Evolutionary conservation across 345 rosid species (phyloP), one percentile per base, ranked within the genome.

Genomic region (Eucalyptus marginata): DNA sequence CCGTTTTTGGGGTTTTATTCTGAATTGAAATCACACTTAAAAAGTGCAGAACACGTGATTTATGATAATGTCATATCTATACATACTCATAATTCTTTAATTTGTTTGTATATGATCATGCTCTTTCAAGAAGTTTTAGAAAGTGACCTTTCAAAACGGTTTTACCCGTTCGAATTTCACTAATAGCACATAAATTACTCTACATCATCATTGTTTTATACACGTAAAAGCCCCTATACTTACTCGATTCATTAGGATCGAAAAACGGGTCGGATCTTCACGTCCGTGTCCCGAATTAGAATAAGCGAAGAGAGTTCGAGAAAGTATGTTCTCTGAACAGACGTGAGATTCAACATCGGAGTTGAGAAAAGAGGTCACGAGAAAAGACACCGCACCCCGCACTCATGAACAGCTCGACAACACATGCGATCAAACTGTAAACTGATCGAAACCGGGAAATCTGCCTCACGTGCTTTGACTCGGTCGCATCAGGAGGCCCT

Each of bases 21-120:
- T 9, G 6, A 56, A 56, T 56, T 9, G 0, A 24, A 56, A 56
- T 56, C 4, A 56, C 29, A 56, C 29, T 24, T 2, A 56, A 4
- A 56, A 10, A 56, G 29, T 10, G 13, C 29, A 24, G 0, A 56
- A 56, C 29, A 24, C 62, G 4, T 4, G 0, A 56, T 56, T 56
- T 56, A 56, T 24, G 2, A 56, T 24, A 3, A 24, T 24, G 7
- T 56, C 62, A 24, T 56, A 25, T 24, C 29, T 24, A 56, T 56
- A 2, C 12, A 24, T 56, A 56, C 13, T 2, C 29, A 56, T 56
- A 0, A 56, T 52, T 52, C 1, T 52, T 52, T 18, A 8, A 52
- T 52, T 8, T 20, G 10, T 56, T 56, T 56, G 3, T 22, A 56
- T 10, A 25, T 56, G 3, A 56, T 0, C 2, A 2, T 10, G 2